Conservation (phyloP, 225 moss, liverwort and hornwort genomes). For the Rhytidiadelphus loreus region DNA sequence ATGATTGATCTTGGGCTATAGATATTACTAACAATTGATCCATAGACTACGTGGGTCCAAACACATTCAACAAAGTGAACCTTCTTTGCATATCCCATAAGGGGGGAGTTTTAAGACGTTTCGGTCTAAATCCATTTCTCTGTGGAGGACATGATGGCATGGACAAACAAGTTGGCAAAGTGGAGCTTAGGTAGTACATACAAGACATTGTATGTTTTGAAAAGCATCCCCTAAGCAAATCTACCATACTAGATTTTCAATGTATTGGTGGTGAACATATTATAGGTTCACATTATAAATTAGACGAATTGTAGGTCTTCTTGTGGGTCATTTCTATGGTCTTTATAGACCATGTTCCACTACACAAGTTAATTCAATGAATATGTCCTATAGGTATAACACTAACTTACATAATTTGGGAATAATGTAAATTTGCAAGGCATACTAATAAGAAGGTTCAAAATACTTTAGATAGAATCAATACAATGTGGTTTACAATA, state of each 20-base stretch:
- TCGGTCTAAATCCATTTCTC: neutral
- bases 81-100: neutral
- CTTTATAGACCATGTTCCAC: neutral
- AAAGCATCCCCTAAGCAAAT: neutral
- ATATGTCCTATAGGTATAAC: neutral
- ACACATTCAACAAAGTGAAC: neutral
- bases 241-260: neutral
- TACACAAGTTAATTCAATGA: neutral
- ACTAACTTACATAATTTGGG: neutral
- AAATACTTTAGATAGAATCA: neutral
- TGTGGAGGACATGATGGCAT: no score
- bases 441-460: neutral
- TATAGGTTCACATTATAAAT: rapidly evolving
- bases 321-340: neutral
- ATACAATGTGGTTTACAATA: neutral
- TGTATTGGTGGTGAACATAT: neutral
- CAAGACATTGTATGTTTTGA: neutral
- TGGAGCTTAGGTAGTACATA: neutral
- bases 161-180: neutral
- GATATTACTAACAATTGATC: neutral
- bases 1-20: neutral
- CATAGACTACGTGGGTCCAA: no score
- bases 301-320: neutral
- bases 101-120: neutral
- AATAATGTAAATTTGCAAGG: neutral